phyloP scores from a whole-genome alignment of 495 filamentous ascomycete genomes.

The Penicillium macrosclerotiorum region DNA sequence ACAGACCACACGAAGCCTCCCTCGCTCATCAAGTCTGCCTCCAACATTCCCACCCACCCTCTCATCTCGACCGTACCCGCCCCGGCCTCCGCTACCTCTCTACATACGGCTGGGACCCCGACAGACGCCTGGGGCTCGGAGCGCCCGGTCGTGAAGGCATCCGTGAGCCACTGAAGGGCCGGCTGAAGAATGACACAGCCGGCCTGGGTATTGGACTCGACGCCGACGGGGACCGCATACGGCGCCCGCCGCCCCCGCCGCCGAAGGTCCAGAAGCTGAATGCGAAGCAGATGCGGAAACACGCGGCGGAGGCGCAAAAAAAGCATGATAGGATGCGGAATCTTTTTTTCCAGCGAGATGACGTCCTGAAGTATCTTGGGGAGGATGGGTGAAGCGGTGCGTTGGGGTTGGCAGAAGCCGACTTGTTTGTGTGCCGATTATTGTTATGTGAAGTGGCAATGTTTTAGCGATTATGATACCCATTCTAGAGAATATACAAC shows the following conservation, averaged over 20 bases:
- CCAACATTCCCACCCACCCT: constrained; percentile 79
- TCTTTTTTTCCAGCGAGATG: constrained; percentile 66
- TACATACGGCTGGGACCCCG: constrained; percentile 84
- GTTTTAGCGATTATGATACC: too few species aligned
- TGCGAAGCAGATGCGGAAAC: constrained; percentile 65
- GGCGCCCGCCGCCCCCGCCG: constrained; percentile 29
- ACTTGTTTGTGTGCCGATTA: too few species aligned
- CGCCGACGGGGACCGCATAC: constrained; percentile 23
- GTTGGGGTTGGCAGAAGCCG: too few species aligned
- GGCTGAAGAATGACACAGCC: constrained; percentile 68
- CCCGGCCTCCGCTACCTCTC: constrained; percentile 74
- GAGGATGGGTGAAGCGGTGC: constrained; percentile 14
- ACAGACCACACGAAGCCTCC: constrained; percentile 61
- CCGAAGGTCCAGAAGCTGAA: constrained; percentile 60
- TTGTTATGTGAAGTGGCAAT: too few species aligned
- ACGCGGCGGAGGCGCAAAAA: constrained; percentile 57
- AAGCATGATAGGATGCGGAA: constrained; percentile 60
- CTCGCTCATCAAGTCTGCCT: constrained; percentile 82
- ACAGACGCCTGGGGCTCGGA: constrained; percentile 72
- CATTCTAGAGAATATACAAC: too few species aligned
- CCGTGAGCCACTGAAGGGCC: constrained; percentile 69
- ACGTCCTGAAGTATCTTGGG: constrained; percentile 72
- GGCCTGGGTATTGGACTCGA: constrained; percentile 59
- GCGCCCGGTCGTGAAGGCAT: constrained; percentile 66
- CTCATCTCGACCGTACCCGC: constrained; percentile 73